Evolutionary conservation across 106 monocot species (phyloP).

Genomic region (Chionographis japonica): DNA sequence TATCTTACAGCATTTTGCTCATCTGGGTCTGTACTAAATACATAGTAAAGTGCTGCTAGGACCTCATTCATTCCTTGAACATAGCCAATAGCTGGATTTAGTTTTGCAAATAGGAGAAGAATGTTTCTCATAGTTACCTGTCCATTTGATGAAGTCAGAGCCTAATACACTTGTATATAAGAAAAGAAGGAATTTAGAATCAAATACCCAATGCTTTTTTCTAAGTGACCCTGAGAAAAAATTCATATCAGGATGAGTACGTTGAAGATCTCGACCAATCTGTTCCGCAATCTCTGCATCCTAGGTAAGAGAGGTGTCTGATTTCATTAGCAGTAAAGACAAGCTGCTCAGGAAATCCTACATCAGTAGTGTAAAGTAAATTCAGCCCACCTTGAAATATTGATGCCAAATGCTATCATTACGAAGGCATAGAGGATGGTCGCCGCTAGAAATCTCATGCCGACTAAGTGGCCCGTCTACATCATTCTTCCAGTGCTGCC

Average conservation of each 20-base stretch:
- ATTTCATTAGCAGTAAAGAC: no score
- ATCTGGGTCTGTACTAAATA: constrained; percentile 5
- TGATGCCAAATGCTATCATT: constrained; percentile 4
- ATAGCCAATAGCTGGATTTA: constrained; percentile 23
- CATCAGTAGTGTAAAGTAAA: no score
- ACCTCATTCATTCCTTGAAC: constrained; percentile 30
- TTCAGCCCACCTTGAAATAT: constrained; percentile 4
- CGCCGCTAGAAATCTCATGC: constrained; percentile 3
- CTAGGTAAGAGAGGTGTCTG: background rate
- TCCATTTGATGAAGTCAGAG: background rate
- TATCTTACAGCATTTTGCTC: constrained; percentile 13
- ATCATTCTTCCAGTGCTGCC: background rate
- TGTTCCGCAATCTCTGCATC: constrained; percentile 18
- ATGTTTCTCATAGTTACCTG: constrained; percentile 18
- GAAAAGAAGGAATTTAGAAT: background rate
- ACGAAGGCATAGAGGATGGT: background rate
- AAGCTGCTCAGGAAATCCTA: no score
- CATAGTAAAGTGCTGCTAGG: constrained; percentile 13
- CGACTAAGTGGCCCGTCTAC: constrained; percentile 1
- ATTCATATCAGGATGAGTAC: constrained; percentile 14
- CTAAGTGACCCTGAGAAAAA: constrained; percentile 6
- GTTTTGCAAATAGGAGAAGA: constrained; percentile 16
- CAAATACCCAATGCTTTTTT: background rate
- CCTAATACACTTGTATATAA: background rate
- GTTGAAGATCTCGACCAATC: constrained; percentile 19